Evolutionary conservation across 768 basidiomycete genomes (phyloP).

Genomic region (Panaeolus papilionaceus): DNA sequence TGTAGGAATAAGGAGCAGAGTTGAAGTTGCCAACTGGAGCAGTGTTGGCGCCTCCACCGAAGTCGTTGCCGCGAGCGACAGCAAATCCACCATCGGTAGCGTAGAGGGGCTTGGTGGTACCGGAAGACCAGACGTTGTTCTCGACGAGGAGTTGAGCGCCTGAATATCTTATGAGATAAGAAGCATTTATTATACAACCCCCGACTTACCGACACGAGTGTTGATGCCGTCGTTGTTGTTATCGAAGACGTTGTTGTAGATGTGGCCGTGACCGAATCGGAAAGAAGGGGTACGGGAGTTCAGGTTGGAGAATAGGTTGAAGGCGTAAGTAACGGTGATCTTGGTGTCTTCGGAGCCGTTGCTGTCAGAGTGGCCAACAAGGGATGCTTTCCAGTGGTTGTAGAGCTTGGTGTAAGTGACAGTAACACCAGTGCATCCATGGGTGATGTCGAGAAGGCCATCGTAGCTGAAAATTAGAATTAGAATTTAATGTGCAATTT

Average conservation of each 20-base stretch:
- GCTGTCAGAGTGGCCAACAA: conserved; percentile 50
- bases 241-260: conserved; percentile 53
- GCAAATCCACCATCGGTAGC: conserved; percentile 48
- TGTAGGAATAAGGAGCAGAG: conserved; percentile 35
- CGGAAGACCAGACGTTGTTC: conserved; percentile 50
- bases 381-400: conserved; percentile 52
- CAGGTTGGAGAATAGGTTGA: conserved; percentile 49
- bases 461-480: conserved; percentile 42
- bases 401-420: conserved; percentile 48
- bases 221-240: conserved; percentile 51
- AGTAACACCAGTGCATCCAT: conserved; percentile 49
- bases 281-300: conserved; percentile 53
- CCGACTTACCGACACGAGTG: conserved; percentile 42
- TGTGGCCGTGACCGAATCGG: conserved; percentile 52
- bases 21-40: conserved; percentile 39
- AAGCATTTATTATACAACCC: background rate
- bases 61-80: conserved; percentile 38
- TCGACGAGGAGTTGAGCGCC: conserved; percentile 54
- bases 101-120: conserved; percentile 46
- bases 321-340: conserved; percentile 50
- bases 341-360: conserved; percentile 36
- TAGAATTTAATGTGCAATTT: background rate
- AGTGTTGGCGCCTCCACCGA: conserved; percentile 35
- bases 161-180: conserved; percentile 16
- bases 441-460: conserved; percentile 51